Evolutionary conservation across 2,329 filamentous ascomycete genomes (phyloP).

Genomic region (Aspergillus fructus): DNA sequence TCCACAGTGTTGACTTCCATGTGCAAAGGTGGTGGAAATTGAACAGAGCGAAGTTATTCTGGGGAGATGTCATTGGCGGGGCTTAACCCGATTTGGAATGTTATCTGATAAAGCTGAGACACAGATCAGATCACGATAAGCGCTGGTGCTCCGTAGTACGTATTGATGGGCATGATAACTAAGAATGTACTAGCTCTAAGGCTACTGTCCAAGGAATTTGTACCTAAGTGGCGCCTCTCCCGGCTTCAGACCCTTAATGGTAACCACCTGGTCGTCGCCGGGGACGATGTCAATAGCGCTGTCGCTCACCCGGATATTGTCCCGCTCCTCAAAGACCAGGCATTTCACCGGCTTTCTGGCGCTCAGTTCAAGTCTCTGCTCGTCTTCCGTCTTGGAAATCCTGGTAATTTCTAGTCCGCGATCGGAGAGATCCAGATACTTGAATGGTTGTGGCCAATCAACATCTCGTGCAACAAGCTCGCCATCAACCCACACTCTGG

Average conservation of each 20-base stretch:
- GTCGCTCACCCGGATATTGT: conserved; percentile 54
- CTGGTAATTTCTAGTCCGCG: conserved; percentile 49
- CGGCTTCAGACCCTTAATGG: conserved; percentile 23
- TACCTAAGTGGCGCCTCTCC: conserved; percentile 23
- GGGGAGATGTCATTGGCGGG: conserved; percentile 16
- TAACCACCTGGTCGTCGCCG: conserved; percentile 53
- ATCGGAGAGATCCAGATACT: conserved; percentile 56
- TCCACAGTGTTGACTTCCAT: neutral
- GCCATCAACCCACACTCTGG: conserved; percentile 54
- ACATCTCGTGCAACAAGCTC: conserved; percentile 54
- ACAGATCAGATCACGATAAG: neutral
- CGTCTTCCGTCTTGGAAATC: conserved; percentile 30
- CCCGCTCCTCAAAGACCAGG: conserved; percentile 59
- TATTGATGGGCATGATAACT: neutral
- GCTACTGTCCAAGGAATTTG: conserved; percentile 28
- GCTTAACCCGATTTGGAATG: conserved; percentile 10
- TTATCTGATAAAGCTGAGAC: conserved; percentile 18
- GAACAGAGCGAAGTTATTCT: neutral
- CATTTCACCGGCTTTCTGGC: conserved; percentile 57
- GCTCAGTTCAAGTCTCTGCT: conserved; percentile 42
- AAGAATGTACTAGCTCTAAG: neutral
- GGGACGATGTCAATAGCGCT: conserved; percentile 60
- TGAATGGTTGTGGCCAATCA: conserved; percentile 62
- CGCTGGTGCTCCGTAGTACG: neutral
- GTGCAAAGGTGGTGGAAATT: neutral